Base-by-base conservation (phyloP, 2,329 filamentous ascomycete species). In the Aspergillus sp. region DNA sequence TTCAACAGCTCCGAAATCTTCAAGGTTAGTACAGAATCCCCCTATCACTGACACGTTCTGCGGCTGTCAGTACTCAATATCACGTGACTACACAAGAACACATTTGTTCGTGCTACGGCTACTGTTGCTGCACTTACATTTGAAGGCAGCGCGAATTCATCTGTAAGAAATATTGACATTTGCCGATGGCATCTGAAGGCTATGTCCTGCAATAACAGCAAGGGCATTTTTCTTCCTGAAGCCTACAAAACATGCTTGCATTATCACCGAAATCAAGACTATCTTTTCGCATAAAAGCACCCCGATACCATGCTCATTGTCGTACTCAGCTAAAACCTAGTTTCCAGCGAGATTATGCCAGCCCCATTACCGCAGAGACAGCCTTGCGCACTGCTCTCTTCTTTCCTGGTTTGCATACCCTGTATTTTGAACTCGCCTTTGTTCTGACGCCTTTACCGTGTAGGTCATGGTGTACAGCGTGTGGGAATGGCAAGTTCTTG, bases 401-500 rank as follows among this genome's bases (percentile, higher is more conserved):
- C 65, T 81, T 81, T 60, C 80, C 80, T 64, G 80, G 79, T 77
- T 61, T 55, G 70, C 63, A 38, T 28, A 28, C 10, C 50, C 17
- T 23, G 17, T 5, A 13, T 32, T 5, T 28, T 25, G 17, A 23
- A 15, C 19, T 19, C 23, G n/a, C 28, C 21, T 58, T 38, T 5
- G 49, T 55, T 36, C 45, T 55, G 17, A 60, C 64, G 70, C 58
- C 63, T 38, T 39, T n/a, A 57, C 59, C 59, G 57, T 17, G 38
- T 70, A 93, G 91, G 91, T 69, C 92, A 96, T 79, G 92, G 92
- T 67, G 92, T 96, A 17, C 92, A 96, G 75, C 89, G 91, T 72
- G 90, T 96, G 55, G 91, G 91, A 76, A 96, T 96, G 92, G 83
- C 91, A 59, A 86, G 84, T 36, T 89, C 91, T 48, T 97, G 94